phyloP scores from a whole-genome alignment of 257 asterid species.

The Solanum pinnatisectum region DNA sequence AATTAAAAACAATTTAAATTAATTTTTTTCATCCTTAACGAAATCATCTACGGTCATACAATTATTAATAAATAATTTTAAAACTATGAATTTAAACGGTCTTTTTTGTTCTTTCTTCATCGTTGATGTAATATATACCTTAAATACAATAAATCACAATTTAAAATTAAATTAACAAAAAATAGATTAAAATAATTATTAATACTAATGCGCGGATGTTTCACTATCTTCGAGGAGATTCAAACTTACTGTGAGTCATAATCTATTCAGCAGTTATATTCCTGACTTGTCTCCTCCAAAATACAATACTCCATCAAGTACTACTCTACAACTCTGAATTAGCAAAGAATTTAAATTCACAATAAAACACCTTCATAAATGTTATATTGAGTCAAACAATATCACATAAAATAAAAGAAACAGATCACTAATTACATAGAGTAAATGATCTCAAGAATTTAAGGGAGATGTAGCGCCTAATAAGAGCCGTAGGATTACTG shows the following conservation, averaged over 20 bases:
- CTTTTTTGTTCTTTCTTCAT: neutral
- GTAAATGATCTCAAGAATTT: neutral
- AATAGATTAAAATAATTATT: too few species aligned
- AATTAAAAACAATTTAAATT: too few species aligned
- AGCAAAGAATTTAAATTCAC: too few species aligned
- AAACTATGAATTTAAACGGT: neutral
- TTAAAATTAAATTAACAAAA: too few species aligned
- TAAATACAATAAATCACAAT: neutral
- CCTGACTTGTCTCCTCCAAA: neutral
- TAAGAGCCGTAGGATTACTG: slow-evolving; percentile 29
- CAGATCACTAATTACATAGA: fast-evolving
- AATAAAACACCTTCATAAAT: too few species aligned
- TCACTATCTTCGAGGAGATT: too few species aligned
- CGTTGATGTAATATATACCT: neutral
- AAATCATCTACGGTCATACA: neutral
- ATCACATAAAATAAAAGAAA: neutral
- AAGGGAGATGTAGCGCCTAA: neutral
- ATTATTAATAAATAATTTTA: too few species aligned
- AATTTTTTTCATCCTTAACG: too few species aligned
- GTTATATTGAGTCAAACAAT: too few species aligned
- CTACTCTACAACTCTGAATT: fast-evolving
- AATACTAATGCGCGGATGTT: too few species aligned
- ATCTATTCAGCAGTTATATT: neutral
- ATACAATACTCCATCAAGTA: too few species aligned
- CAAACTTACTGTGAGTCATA: too few species aligned